Base-by-base conservation (phyloP, 176 grass and related monocot genomes). In the Triticum dicoccoides region DNA sequence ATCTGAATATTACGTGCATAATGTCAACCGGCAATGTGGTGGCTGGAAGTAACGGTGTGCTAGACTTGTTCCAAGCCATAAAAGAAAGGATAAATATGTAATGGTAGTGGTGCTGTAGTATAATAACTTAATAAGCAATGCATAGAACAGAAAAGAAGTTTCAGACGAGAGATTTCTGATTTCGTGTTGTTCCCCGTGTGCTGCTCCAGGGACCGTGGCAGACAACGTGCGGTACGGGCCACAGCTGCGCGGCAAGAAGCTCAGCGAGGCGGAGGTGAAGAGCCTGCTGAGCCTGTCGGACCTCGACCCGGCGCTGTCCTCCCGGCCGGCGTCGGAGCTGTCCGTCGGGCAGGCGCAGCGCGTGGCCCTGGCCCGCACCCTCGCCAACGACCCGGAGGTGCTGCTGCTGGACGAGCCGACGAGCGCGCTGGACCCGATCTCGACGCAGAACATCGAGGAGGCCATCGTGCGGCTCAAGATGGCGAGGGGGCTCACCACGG, bases 291-390 rank as follows among this genome's bases (percentile, higher is more conserved):
- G 76, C 51, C 61, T 88, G 14, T 88, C 94, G 0, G 93, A 98
- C 33, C 69, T 98, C 21, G 97, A 96, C 52, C 90, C 94, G 34
- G 61, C 79, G 9, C 67, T 96, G 9, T 91, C 44, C 67, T 90
- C 92, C 81, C 83, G 86, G 37, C 56, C 79, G 1, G 90, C 92
- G 1, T 89, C 94, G 1, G 88, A 96, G 76, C 88, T 98, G 7
- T 98, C 97, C 18, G 94, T 96, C 27, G 97, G 97, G n/a, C 94
- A 98, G 61, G 97, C 92, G 8, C 97, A 98, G 79, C 97, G 94
- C 47, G 97, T 98, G 4, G 97, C 97, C 12, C 47, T 98, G 63
- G 92, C 97, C 2, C 94, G 97, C 45, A 98, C 97, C 33, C 91
- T 96, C 59, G 97, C 93, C 56, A 98, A 98, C 66, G 90, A 96